Evolutionary conservation across 331 rosid genomes (phyloP), one percentile per base, ranked within the genome.

Genomic region (Quercus lobata): DNA sequence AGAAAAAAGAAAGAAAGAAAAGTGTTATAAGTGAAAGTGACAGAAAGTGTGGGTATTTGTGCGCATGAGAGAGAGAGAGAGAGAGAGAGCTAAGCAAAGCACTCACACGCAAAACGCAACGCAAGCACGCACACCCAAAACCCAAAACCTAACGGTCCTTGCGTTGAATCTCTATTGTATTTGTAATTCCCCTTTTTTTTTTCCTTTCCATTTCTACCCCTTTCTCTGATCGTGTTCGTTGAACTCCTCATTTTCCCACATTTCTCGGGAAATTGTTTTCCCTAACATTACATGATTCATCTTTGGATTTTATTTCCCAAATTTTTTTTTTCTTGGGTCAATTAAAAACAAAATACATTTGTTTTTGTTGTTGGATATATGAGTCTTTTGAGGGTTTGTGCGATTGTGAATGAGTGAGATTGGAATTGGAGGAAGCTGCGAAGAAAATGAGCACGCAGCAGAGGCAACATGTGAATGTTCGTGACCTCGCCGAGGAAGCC

Each of bases 401-500:
- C 49, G 49, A 49, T 18, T 1, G 16, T n/a, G 81, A 17, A 11
- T 21, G 77, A 72, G 49, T 69, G 54, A 61, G 52, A 56, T 69
- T 32, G 61, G 58, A 49, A 49, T 49, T 37, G 9, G 71, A 49
- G 14, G 1, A 11, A 41, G 62, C 25, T 57, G 62, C 60, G 76
- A 87, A 49, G 55, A 49, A 49, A 82, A 91, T 89, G 96, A 92
- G 89, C 84, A 62, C 86, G 62, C 91, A 73, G 79, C 91, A 73
- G 79, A 93, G 76, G 83, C 88, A 81, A 81, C 94, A 83, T 69
- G 97, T 91, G 37, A 25, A 85, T 73, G 88, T 84, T 78, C 95
- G 95, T 16, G 99, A 96, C 97, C 97, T 96, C 27, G 92, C 84
- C 15, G 99, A 96, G 81, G 99, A 96, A 84, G 97, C 97, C 19